Evolutionary conservation across 768 basidiomycete genomes (phyloP), one percentile per base, ranked within the genome.

Genomic region (Fomitopsis pulvina): DNA sequence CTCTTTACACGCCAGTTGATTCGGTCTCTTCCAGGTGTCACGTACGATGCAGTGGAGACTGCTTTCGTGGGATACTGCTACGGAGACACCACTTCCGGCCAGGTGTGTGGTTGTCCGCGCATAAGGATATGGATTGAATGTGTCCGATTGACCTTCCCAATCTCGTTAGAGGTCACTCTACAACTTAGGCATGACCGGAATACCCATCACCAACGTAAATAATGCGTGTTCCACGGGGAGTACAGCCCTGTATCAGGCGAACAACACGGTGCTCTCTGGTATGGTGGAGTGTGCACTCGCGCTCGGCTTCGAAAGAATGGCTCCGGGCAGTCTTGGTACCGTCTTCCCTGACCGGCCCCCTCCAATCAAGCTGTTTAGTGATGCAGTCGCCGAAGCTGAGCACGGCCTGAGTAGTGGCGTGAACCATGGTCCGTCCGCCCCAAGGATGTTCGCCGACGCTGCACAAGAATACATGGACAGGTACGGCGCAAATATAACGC

Each of bases 211-310:
- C 44, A 92, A 92, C 57, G 86, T 92, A 38, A 91, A 89, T 71
- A 92, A 92, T 67, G 88, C 88, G 65, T 91, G 89, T 59, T 83
- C 88, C 3, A 89, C 89, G 0, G 89, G 88, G 3, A 85, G 83
- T 44, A 76, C 85, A 0, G 88, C 91, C 4, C 72, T 92, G 20
- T 87, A 77, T 63, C 77, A 85, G 41, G 87, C 85, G 6, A 85
- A 84, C 55, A 80, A 75, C 21, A 73, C 78, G 8, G 79, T 92
- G 40, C 87, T 83, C 62, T 76, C 75, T 34, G 85, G 84, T 12
- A 73, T 82, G 48, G 79, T 71, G 2, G 83, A 87, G 48, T 91
- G 89, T 61, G 78, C 83, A 1, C 70, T 93, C 20, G 90, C 91
- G 0, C 78, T 92, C 1, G 90, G 91, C 10, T 92, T 92, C 56